Conservation (phyloP, 352 stramenopile species). For the Phytophthora ramorum region DNA sequence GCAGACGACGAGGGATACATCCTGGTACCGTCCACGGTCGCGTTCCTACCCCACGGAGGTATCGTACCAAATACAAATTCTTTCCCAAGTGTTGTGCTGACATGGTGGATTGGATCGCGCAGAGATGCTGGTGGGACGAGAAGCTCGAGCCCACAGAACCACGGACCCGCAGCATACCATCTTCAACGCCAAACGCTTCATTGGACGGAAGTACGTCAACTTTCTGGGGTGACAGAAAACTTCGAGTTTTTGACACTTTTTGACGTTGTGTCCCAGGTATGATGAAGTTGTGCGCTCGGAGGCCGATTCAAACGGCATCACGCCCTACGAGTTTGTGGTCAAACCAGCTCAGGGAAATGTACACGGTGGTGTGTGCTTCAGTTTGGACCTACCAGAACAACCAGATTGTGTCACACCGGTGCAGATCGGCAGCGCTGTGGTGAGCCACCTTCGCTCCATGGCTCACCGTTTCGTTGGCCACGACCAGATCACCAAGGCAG, state of each 20-base stretch:
- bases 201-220: slow-evolving; percentile 48
- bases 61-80: background rate
- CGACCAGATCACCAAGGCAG: slow-evolving; percentile 70
- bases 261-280: slow-evolving; percentile 26
- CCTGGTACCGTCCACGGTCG: slow-evolving; percentile 73
- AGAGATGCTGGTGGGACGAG: slow-evolving; percentile 58
- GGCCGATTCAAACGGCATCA: slow-evolving; percentile 14
- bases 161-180: slow-evolving; percentile 69
- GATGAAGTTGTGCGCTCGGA: slow-evolving; percentile 32
- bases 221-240: background rate
- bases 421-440: slow-evolving; percentile 47
- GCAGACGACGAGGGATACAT: slow-evolving; percentile 51
- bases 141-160: slow-evolving; percentile 52
- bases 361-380: slow-evolving; percentile 57
- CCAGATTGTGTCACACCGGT: slow-evolving; percentile 55
- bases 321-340: slow-evolving; percentile 60
- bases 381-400: slow-evolving; percentile 43
- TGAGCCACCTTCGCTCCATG: slow-evolving; percentile 53
- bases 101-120: background rate
- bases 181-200: slow-evolving; percentile 84
- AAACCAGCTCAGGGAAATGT: slow-evolving; percentile 8
- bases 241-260: slow-evolving; percentile 5
- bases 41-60: slow-evolving; percentile 60
- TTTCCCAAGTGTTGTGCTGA: background rate
- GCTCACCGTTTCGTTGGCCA: slow-evolving; percentile 66